A percentile compares a stretch with the other conserved stretches of the same genome.
Evolutionary conservation across 176 grass and related monocot species (phyloP).

Genomic region (Oryza punctata): DNA sequence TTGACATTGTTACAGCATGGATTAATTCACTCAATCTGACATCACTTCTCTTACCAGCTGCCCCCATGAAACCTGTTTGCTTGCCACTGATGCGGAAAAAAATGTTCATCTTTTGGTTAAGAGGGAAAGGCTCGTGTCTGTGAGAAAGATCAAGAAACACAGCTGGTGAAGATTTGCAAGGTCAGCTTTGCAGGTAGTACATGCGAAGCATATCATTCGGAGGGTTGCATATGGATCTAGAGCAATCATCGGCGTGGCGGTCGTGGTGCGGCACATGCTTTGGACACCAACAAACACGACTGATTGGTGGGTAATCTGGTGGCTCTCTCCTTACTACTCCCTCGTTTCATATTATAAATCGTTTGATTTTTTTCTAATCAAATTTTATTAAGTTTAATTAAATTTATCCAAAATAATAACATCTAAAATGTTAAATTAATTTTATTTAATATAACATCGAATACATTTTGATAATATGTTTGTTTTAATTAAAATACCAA

Average conservation of each 20-base stretch:
- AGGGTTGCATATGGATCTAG: neutral
- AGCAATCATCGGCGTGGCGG: slow-evolving; percentile 10
- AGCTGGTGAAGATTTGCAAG: slow-evolving; percentile 9
- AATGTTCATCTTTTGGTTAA: neutral
- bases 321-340: too few relatives aligned
- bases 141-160: neutral
- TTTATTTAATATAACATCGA: too few relatives aligned
- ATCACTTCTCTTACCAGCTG: neutral
- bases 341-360: too few relatives aligned
- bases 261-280: neutral
- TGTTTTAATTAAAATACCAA: too few relatives aligned
- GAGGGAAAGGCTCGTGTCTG: neutral
- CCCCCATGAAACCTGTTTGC: neutral
- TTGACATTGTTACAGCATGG: neutral
- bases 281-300: neutral
- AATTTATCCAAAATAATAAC: too few relatives aligned
- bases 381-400: too few relatives aligned
- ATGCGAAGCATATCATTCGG: neutral
- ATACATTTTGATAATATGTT: too few relatives aligned
- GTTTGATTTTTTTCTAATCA: too few relatives aligned
- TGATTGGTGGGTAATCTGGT: neutral
- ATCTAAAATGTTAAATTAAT: too few relatives aligned
- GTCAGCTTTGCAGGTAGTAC: neutral
- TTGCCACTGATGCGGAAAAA: neutral
- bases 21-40: neutral